Conservation (phyloP, 306 rosid genomes). For the Ormosia semicastrata region DNA sequence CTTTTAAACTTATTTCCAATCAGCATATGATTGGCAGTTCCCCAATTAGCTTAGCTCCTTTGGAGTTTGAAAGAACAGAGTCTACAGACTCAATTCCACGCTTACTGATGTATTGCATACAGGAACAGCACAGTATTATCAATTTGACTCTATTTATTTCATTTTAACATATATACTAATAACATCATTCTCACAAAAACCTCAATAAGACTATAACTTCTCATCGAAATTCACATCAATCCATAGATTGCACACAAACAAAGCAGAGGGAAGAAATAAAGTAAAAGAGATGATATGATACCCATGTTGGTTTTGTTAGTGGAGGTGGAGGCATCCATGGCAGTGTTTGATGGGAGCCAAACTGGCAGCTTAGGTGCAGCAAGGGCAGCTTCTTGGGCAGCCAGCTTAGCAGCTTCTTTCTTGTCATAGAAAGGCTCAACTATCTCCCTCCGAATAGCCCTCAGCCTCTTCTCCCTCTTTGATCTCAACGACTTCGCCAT, state of each 20-base stretch:
- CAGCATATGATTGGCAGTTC: neutral
- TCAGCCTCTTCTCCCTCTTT: conserved; percentile 85
- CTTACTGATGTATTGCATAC: neutral
- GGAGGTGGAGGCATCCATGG: conserved; percentile 54
- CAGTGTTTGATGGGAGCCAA: conserved; percentile 26
- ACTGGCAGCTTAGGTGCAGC: conserved; percentile 87
- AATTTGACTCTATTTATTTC: neutral
- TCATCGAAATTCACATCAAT: neutral
- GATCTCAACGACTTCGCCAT: conserved; percentile 96
- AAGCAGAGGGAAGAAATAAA: neutral
- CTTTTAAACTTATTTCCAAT: neutral
- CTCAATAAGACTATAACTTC: neutral
- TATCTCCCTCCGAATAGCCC: conserved; percentile 87
- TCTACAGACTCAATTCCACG: neutral
- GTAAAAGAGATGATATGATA: conserved; percentile 17
- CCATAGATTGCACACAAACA: neutral
- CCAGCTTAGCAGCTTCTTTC: conserved; percentile 87
- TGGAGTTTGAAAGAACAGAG: neutral
- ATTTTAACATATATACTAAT: neutral
- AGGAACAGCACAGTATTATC: neutral
- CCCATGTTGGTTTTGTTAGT: conserved; percentile 40
- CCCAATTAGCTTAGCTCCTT: neutral
- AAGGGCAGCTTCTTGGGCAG: conserved; percentile 89
- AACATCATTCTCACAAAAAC: neutral
- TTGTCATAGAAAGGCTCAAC: conserved; percentile 78